Conservation (phyloP, 352 stramenopile species). For the Phytophthora foliorum region DNA sequence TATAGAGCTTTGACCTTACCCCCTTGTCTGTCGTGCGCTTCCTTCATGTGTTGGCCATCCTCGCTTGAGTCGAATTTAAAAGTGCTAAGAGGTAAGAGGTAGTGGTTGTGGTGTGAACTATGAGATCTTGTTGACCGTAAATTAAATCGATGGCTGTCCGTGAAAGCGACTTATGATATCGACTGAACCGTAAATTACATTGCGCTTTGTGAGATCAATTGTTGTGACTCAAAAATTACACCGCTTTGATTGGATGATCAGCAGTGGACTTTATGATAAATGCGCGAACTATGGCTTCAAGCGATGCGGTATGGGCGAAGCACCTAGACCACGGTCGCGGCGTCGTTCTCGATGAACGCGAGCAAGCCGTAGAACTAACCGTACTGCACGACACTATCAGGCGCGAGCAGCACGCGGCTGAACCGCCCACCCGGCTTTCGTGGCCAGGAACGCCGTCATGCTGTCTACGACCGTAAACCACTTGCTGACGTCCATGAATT, state of each 20-base stretch:
- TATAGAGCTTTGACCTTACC: not conserved
- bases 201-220: not conserved
- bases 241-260: not conserved
- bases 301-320: slow-evolving; percentile 6
- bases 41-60: not conserved
- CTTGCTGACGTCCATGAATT: slow-evolving; percentile 45
- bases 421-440: slow-evolving; percentile 42
- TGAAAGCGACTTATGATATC: slow-evolving; percentile 1
- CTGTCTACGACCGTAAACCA: slow-evolving; percentile 48
- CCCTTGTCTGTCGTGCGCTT: not conserved
- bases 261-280: not conserved
- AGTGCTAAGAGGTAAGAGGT: not conserved
- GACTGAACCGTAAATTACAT: not conserved
- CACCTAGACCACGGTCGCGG: too few relatives aligned
- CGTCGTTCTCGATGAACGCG: slow-evolving; percentile 52
- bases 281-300: not conserved
- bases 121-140: too few relatives aligned
- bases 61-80: not conserved
- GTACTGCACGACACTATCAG: slow-evolving; percentile 53
- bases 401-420: slow-evolving; percentile 39
- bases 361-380: slow-evolving; percentile 52
- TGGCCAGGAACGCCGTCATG: slow-evolving; percentile 46
- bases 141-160: too few relatives aligned
- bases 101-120: not conserved
- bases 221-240: not conserved